Evolutionary conservation across 129 eudicot species (phyloP).

Genomic region (Artemisia annua): DNA sequence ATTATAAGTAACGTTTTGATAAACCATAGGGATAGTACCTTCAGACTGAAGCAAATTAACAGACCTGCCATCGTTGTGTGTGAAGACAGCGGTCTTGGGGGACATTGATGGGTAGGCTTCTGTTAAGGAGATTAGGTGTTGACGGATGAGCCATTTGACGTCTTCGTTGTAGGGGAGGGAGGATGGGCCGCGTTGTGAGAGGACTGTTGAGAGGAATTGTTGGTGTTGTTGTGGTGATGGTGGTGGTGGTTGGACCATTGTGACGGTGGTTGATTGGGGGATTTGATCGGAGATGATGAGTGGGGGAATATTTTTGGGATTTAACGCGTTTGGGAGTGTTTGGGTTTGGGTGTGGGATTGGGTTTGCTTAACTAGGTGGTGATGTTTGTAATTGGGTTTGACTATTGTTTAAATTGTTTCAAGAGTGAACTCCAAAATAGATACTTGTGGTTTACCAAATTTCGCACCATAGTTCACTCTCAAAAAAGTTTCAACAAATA

Average conservation of each 20-base stretch:
- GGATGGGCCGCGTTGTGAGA: slow-evolving; percentile 79
- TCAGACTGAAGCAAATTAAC: slow-evolving; percentile 74
- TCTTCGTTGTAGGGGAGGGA: slow-evolving; percentile 79
- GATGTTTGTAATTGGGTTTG: too few species aligned
- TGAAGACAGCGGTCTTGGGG: slow-evolving; percentile 70
- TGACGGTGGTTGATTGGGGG: background rate
- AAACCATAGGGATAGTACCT: slow-evolving; percentile 82
- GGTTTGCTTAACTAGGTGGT: too few species aligned
- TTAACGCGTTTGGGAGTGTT: too few species aligned
- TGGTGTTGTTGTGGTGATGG: slow-evolving; percentile 42
- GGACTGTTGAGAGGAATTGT: slow-evolving; percentile 74
- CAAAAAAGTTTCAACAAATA: too few species aligned
- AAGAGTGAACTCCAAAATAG: too few species aligned
- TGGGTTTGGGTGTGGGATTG: too few species aligned
- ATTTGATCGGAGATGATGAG: slow-evolving; percentile 28
- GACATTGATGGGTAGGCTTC: slow-evolving; percentile 64
- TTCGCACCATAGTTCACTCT: too few species aligned
- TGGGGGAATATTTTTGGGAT: background rate
- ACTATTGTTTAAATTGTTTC: too few species aligned
- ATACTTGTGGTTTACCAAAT: too few species aligned
- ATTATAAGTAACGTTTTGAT: slow-evolving; percentile 60
- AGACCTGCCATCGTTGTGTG: slow-evolving; percentile 86
- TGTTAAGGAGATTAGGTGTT: slow-evolving; percentile 66
- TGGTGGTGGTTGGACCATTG: slow-evolving; percentile 17
- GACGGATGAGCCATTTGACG: slow-evolving; percentile 79